Conservation (phyloP, 2,329 filamentous ascomycete species). For the Stachybotrys chartarum region DNA sequence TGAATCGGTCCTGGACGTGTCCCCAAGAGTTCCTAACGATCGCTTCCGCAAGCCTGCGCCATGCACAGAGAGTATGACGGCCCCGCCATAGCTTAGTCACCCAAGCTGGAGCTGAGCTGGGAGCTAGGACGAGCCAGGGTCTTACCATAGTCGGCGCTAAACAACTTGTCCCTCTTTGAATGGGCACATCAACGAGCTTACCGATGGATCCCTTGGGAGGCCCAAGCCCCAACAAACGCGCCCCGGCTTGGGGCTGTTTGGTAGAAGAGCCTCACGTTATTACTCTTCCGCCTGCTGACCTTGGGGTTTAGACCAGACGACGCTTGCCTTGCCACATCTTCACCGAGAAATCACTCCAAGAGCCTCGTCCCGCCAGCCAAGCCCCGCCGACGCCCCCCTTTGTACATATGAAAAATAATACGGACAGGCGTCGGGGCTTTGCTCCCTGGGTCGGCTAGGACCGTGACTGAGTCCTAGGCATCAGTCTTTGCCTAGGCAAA, state of each 20-base stretch:
- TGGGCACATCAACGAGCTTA: too few relatives aligned
- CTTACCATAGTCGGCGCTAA: too few relatives aligned
- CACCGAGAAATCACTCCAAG: not conserved
- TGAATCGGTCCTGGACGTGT: not conserved
- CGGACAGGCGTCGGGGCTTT: not conserved
- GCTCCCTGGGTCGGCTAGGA: not conserved
- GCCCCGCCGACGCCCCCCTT: not conserved
- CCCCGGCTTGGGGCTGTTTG: not conserved
- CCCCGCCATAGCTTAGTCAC: too few relatives aligned
- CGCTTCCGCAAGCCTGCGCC: too few relatives aligned
- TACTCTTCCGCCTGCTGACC: not conserved
- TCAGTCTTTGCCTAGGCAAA: not conserved
- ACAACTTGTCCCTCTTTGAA: too few relatives aligned
- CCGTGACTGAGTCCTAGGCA: not conserved
- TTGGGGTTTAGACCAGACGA: not conserved
- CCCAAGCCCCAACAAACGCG: not conserved
- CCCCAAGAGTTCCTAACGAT: not conserved
- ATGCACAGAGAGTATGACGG: too few relatives aligned
- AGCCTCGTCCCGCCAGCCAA: not conserved
- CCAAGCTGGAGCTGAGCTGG: too few relatives aligned
- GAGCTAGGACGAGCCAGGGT: too few relatives aligned
- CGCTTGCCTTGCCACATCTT: not conserved
- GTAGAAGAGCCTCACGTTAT: not conserved
- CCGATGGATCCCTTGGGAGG: too few relatives aligned
- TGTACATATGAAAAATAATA: not conserved